Evolutionary conservation across 768 basidiomycete genomes (phyloP), one percentile per base, ranked within the genome.

Genomic region (Naganishia antarctica): DNA sequence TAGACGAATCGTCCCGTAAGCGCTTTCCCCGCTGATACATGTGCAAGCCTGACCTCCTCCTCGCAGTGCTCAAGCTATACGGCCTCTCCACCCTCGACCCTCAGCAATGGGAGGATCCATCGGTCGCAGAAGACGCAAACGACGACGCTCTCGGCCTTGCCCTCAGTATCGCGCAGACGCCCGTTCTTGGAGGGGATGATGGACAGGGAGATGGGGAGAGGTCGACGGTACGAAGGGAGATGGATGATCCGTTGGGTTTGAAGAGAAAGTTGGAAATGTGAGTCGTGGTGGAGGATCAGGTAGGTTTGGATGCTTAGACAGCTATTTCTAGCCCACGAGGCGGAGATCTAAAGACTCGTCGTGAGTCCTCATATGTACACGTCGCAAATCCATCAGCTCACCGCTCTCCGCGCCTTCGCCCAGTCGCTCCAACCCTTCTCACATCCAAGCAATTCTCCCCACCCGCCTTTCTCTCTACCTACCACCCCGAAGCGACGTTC

Each of bases 391-490:
- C 44, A 21, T 41, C 61, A 48, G 18, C 9, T 26, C 12, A 13
- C 28, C 37, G 26, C 50, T 44, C 71, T 58, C 0, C 46, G 47
- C 26, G 3, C 29, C 23, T 25, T 18, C 29, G 26, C 43, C 16
- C 71, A 90, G 89, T 89, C 81, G 84, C 90, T 6, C 81, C 89
- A 11, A 86, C 92, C 63, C 81, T 90, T 41, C 85, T 97, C 16
- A 86, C 86, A 3, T 94, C 91, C 34, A 99, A 98, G 74, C 85
- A 90, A 1, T 99, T 99, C 80, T 90, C 97, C 73, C 91, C 96
- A 7, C 97, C 94, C 75, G 84, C 85, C 1, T 99, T 96, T 77
- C 82, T 99, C 15, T 90, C 91, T 8, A 84, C 84, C 12, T 86
- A 92, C 5, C 92, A 99, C 73, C 96, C 96, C 3, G 88, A 94